These are phyloP conservation scores for Pseudocohnilembus persalinus DNA, from an alignment of 169 alveolate species.

Conservation along the genomic window DNA sequence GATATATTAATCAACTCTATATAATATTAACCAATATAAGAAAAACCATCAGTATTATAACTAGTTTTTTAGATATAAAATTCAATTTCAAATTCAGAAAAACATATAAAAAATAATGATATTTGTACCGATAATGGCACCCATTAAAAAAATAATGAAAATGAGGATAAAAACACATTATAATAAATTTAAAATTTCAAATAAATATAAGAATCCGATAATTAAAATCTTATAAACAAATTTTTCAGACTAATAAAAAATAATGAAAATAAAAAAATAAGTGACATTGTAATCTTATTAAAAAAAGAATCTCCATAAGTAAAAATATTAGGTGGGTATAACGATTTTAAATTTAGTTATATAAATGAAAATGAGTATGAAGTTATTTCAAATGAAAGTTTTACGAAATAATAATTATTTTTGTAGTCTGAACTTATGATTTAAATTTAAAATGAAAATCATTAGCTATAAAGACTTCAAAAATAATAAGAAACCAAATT, in stretches of 20 bases:
- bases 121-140: too few relatives aligned
- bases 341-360: not conserved
- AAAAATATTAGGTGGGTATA: not conserved
- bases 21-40: not conserved
- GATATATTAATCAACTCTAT: not conserved
- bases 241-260: not conserved
- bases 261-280: too few relatives aligned
- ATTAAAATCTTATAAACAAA: too few relatives aligned
- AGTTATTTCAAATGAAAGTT: not conserved
- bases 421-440: not conserved
- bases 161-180: not conserved
- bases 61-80: too few relatives aligned
- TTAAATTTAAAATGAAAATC: not conserved
- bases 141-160: too few relatives aligned
- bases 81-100: not conserved
- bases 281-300: not conserved
- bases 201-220: not conserved
- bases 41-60: too few relatives aligned
- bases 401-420: not conserved
- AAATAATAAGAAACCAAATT: not conserved
- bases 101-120: too few relatives aligned
- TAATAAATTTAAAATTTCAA: too few relatives aligned
- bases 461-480: not conserved
- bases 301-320: not conserved
- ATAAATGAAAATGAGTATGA: too few relatives aligned